Conservation (phyloP, 371 early-diverging fungal genomes). For the Smittium mucronatum region DNA sequence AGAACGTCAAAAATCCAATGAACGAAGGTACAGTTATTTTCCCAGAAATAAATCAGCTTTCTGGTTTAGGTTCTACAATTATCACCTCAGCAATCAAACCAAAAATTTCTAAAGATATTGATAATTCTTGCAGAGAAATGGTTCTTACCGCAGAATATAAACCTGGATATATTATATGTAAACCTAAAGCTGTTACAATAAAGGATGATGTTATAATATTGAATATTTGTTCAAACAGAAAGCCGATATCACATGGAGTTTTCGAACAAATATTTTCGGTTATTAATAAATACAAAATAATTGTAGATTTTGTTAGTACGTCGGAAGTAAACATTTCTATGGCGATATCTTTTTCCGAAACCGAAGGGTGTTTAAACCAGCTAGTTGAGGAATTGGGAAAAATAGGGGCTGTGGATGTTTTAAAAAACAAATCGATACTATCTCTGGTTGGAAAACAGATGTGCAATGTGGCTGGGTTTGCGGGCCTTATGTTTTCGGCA, state of each 20-base stretch:
- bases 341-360: conserved; percentile 58
- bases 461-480: conserved; percentile 90
- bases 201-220: conserved; percentile 84
- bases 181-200: conserved; percentile 93
- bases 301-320: conserved; percentile 91
- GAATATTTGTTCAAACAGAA: conserved; percentile 90
- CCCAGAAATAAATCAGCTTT: conserved; percentile 54
- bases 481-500: conserved; percentile 84
- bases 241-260: conserved; percentile 90
- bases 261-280: conserved; percentile 85
- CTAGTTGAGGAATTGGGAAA: conserved; percentile 55
- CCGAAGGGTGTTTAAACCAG: conserved; percentile 45
- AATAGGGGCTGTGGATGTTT: conserved; percentile 64
- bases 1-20: conserved; percentile 87
- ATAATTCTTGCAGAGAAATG: conserved; percentile 49
- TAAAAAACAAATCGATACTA: conserved; percentile 79
- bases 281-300: conserved; percentile 73
- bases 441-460: conserved; percentile 92
- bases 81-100: conserved; percentile 11
- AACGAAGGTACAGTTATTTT: conserved; percentile 90
- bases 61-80: conserved; percentile 17
- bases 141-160: conserved; percentile 58
- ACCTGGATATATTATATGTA: conserved; percentile 51
- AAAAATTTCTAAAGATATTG: conserved; percentile 18
- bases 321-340: conserved; percentile 92